These are phyloP conservation scores for Candida jianshihensis DNA, from an alignment of 805 yeast species.

Conservation along the genomic window DNA sequence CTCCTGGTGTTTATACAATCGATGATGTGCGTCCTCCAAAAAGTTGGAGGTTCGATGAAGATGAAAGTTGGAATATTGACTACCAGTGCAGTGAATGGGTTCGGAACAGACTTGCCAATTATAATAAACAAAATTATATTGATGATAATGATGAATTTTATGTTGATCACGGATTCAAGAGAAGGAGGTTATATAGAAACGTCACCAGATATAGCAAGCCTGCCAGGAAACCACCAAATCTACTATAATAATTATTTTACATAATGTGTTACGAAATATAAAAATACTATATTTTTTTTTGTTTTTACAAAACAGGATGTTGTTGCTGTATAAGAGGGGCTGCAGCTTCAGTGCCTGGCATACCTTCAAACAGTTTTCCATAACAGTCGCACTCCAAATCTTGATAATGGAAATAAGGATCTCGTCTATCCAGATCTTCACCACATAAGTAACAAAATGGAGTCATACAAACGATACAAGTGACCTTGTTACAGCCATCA, in stretches of 20 bases:
- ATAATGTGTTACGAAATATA: neutral
- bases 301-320: no score
- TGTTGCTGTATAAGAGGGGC: no score
- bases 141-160: conserved; percentile 44
- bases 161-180: conserved; percentile 41
- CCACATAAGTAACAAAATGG: conserved; percentile 55
- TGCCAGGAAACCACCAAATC: conserved; percentile 25
- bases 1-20: conserved; percentile 54
- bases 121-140: conserved; percentile 19
- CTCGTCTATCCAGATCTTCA: conserved; percentile 26
- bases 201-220: conserved; percentile 42
- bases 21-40: conserved; percentile 57
- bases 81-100: conserved; percentile 46
- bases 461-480: conserved; percentile 41
- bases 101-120: conserved; percentile 32
- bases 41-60: conserved; percentile 71
- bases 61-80: conserved; percentile 63
- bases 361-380: conserved; percentile 46
- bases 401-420: conserved; percentile 48
- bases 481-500: conserved; percentile 64
- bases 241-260: conserved; percentile 4
- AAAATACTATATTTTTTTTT: neutral
- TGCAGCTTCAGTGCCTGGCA: conserved; percentile 28
- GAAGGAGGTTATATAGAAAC: conserved; percentile 49
- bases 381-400: conserved; percentile 37